Percentiles rank a stretch among this genome's conserved stretches.
phyloP scores from a whole-genome alignment of 2,329 filamentous ascomycete species.

The Aureobasidium namibiae region DNA sequence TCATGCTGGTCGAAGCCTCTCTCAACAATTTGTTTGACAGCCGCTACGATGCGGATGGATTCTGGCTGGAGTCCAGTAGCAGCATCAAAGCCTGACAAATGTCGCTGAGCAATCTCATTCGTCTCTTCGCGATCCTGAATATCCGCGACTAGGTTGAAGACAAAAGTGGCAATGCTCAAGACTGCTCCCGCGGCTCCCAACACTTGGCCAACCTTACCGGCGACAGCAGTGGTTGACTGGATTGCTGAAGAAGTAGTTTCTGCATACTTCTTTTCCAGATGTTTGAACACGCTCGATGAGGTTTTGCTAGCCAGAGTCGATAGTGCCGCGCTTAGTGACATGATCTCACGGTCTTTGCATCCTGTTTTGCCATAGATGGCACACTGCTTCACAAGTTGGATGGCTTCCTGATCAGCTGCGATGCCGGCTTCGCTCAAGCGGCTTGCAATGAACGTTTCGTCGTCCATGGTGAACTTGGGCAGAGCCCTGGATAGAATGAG shows the following conservation, averaged over 20 bases:
- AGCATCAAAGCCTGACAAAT: background rate
- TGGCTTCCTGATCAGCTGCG: too few species aligned
- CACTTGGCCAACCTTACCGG: background rate
- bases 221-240: too few species aligned
- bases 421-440: too few species aligned
- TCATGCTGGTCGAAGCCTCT: background rate
- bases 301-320: background rate
- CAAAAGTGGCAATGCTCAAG: background rate
- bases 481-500: too few species aligned
- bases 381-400: background rate
- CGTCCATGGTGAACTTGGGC: too few species aligned
- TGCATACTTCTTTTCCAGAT: background rate
- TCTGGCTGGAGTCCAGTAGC: background rate
- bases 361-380: background rate
- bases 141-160: background rate
- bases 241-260: too few species aligned
- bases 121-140: background rate
- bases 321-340: background rate
- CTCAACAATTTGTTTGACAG: background rate
- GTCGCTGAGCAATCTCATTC: background rate
- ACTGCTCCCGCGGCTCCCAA: background rate
- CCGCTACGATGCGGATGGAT: background rate
- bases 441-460: too few species aligned
- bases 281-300: background rate
- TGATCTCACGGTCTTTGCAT: background rate